These are phyloP conservation scores for Chlamydomonas reinhardtii DNA, from an alignment of 163 green algal species.

Conservation along the genomic window DNA sequence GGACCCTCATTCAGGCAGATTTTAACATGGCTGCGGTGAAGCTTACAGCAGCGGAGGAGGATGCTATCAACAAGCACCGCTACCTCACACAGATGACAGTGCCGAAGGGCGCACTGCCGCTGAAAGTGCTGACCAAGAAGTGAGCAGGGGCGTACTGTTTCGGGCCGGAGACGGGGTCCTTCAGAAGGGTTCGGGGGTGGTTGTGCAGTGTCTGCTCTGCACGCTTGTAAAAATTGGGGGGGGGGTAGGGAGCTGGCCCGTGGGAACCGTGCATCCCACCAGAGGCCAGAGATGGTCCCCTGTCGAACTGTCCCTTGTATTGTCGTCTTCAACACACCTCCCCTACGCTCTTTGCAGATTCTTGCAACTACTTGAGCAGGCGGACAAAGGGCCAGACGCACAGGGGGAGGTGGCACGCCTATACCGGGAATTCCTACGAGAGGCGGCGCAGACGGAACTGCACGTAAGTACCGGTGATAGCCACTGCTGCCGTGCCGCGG, in stretches of 20 bases:
- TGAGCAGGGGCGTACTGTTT: slow-evolving; percentile 1
- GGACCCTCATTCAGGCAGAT: too few species aligned
- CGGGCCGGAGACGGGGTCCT: too few species aligned
- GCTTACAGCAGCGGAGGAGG: slow-evolving; percentile 50
- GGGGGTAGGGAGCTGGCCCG: too few species aligned
- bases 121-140: slow-evolving; percentile 57
- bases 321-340: too few species aligned
- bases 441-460: slow-evolving; percentile 40
- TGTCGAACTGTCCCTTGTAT: too few species aligned
- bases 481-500: too few species aligned
- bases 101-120: slow-evolving; percentile 38
- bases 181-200: too few species aligned
- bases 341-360: slow-evolving; percentile 11
- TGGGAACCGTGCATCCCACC: not conserved
- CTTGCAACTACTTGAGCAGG: slow-evolving; percentile 43
- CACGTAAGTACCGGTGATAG: slow-evolving; percentile 22
- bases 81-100: slow-evolving; percentile 55
- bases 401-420: slow-evolving; percentile 11
- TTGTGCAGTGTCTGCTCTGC: too few species aligned
- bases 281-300: too few species aligned
- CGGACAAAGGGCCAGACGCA: slow-evolving; percentile 30
- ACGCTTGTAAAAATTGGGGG: too few species aligned
- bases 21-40: slow-evolving; percentile 23
- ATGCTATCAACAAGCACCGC: slow-evolving; percentile 54
- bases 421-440: slow-evolving; percentile 35